Evolutionary conservation across 306 rosid species (phyloP), one percentile per base, ranked within the genome.

Genomic region (Quercus rubra): DNA sequence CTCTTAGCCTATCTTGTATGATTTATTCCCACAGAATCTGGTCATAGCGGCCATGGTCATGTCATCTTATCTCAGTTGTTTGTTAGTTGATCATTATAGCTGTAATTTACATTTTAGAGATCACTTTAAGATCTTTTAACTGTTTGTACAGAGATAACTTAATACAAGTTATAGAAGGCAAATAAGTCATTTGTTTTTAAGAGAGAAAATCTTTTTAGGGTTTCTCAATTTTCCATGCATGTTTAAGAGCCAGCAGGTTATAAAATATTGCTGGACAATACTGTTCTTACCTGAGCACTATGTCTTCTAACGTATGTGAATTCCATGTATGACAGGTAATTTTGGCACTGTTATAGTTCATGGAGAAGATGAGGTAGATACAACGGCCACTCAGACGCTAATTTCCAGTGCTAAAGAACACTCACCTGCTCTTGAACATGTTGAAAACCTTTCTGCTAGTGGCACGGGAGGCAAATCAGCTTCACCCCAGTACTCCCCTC

Each of bases 331-430:
- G 70, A 73, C 89, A 93, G 99, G 90, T 78, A 85, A 87, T 79
- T 93, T 91, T 85, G 97, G 92, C 82, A 93, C 98, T 5, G 77
- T 93, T 27, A 87, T 93, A 80, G 28, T 95, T 79, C 99, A 91
- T 76, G 85, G 78, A 80, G 90, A 85, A 71, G 97, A 86, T 76
- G 92, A 84, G 78, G 75, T 78, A 30, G 88, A 75, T 78, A 86
- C 75, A 83, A 55, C 76, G 41, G 73, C 64, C 63, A 70, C 41
- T 57, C 70, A 28, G 73, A 72, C 81, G 74, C 87, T 55, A 74
- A 80, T 74, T 54, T 80, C 68, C 62, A 81, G 74, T 77, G 79
- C 85, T 70, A 79, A 80, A 77, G 90, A 80, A 80, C 82, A 87
- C 52, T 74, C 80, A 63, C 59, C 87, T 78, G 83, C 81, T 79